phyloP scores from a whole-genome alignment of 805 yeast genomes.

The Candida maesae region DNA sequence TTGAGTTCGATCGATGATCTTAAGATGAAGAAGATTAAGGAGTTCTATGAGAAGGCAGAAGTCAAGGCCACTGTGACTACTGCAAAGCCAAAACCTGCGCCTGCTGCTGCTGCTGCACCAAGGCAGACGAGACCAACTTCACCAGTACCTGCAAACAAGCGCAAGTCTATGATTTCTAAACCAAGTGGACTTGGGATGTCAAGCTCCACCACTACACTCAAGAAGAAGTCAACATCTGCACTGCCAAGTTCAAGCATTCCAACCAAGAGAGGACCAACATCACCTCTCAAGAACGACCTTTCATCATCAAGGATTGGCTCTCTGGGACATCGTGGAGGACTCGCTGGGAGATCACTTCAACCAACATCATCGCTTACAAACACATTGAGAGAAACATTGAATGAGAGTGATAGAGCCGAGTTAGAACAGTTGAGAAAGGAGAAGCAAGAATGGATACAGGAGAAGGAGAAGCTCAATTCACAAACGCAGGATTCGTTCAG shows the following conservation, averaged over 20 bases:
- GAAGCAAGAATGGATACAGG: slow-evolving; percentile 36
- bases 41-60: slow-evolving; percentile 49
- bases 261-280: slow-evolving; percentile 64
- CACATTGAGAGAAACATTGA: slow-evolving; percentile 7
- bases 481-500: slow-evolving; percentile 28
- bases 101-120: slow-evolving; percentile 22
- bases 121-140: slow-evolving; percentile 13
- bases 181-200: slow-evolving; percentile 12
- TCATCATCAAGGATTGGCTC: slow-evolving; percentile 25
- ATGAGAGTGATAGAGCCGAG: slow-evolving; percentile 35
- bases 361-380: slow-evolving; percentile 23
- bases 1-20: slow-evolving; percentile 74
- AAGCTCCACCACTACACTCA: slow-evolving; percentile 10
- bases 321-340: slow-evolving; percentile 27
- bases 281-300: slow-evolving; percentile 52
- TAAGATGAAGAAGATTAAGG: slow-evolving; percentile 64
- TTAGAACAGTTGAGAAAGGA: slow-evolving; percentile 50
- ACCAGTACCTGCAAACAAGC: slow-evolving; percentile 6
- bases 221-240: slow-evolving; percentile 9
- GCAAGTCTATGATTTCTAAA: slow-evolving; percentile 14
- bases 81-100: slow-evolving; percentile 22
- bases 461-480: slow-evolving; percentile 28
- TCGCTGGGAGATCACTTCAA: slow-evolving; percentile 41
- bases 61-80: slow-evolving; percentile 41
- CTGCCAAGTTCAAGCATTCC: slow-evolving; percentile 41